These are phyloP conservation scores for Sanghuangporus baumii DNA, from an alignment of 1,284 basidiomycete genomes.

Conservation along the genomic window DNA sequence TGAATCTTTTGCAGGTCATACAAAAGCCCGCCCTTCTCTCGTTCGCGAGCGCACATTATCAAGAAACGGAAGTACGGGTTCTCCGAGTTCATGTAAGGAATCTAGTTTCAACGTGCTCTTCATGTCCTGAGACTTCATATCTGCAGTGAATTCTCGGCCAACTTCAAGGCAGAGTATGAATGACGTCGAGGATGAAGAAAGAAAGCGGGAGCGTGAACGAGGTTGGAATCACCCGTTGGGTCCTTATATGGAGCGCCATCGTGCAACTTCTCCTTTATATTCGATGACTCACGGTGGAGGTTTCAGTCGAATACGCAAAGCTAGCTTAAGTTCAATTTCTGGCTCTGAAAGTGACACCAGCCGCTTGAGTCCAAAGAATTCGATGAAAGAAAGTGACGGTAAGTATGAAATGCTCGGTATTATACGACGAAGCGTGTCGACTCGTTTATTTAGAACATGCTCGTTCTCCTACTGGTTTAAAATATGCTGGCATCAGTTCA, in stretches of 20 bases:
- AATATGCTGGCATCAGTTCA: background rate
- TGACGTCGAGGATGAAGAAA: slow-evolving; percentile 31
- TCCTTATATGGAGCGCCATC: slow-evolving; percentile 12
- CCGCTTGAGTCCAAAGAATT: background rate
- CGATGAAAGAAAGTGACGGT: background rate
- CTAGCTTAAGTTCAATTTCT: slow-evolving; percentile 4
- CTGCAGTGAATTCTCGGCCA: slow-evolving; percentile 28
- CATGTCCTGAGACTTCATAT: background rate
- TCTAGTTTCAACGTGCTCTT: background rate
- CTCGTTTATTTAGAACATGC: background rate
- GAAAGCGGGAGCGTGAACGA: slow-evolving; percentile 40
- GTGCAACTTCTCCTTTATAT: background rate
- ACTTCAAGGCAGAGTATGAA: slow-evolving; percentile 29
- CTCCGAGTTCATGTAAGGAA: background rate
- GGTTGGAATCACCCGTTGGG: slow-evolving; percentile 49
- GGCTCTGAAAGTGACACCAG: slow-evolving; percentile 5
- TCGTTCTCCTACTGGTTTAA: background rate
- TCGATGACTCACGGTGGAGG: slow-evolving; percentile 1
- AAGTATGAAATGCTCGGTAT: background rate
- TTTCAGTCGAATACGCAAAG: background rate
- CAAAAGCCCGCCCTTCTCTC: background rate
- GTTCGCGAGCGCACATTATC: slow-evolving; percentile 7
- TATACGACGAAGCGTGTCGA: background rate
- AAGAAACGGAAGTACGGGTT: slow-evolving; percentile 7
- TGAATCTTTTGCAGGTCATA: background rate